A percentile compares a stretch with the other conserved stretches of the same genome.
Evolutionary conservation across 2,329 filamentous ascomycete genomes (phyloP).

Genomic region (Fusarium secorum): DNA sequence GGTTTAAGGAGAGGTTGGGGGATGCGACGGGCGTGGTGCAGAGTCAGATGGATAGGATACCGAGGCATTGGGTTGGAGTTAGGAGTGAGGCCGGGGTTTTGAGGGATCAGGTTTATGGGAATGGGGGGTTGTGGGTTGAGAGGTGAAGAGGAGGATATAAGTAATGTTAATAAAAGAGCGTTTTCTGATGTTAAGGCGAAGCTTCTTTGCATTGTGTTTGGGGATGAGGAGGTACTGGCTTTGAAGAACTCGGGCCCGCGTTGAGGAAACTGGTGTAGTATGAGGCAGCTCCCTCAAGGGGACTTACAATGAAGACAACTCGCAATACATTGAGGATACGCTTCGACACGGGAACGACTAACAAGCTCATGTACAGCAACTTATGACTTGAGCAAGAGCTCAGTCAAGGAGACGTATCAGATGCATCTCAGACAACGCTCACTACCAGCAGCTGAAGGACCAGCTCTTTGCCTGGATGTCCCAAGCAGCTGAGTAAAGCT

Average conservation of each 20-base stretch:
- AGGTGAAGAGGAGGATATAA: conserved; percentile 17
- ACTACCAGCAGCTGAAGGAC: neutral
- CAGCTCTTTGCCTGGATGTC: neutral
- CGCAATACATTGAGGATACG: neutral
- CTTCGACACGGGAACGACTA: too few species aligned
- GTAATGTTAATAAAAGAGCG: neutral
- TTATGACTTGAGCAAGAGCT: neutral
- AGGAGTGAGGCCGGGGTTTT: conserved; percentile 57
- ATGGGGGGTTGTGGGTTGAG: conserved; percentile 58
- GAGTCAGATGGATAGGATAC: conserved; percentile 64
- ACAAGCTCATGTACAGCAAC: too few species aligned
- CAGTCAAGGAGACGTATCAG: too few species aligned
- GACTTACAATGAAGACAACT: neutral
- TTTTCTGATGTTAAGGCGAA: rapidly evolving
- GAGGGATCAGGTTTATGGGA: conserved; percentile 59
- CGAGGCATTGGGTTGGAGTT: conserved; percentile 66
- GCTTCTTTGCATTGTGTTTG: neutral
- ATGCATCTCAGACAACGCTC: neutral
- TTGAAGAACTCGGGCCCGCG: neutral
- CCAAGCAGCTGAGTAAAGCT: neutral
- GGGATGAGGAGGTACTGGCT: neutral
- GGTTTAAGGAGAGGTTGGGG: conserved; percentile 55
- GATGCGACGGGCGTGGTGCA: conserved; percentile 60
- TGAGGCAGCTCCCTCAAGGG: neutral
- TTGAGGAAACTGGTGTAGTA: neutral